Evolutionary conservation across 2,329 filamentous ascomycete species (phyloP).

Genomic region (Anthostomella pinea): DNA sequence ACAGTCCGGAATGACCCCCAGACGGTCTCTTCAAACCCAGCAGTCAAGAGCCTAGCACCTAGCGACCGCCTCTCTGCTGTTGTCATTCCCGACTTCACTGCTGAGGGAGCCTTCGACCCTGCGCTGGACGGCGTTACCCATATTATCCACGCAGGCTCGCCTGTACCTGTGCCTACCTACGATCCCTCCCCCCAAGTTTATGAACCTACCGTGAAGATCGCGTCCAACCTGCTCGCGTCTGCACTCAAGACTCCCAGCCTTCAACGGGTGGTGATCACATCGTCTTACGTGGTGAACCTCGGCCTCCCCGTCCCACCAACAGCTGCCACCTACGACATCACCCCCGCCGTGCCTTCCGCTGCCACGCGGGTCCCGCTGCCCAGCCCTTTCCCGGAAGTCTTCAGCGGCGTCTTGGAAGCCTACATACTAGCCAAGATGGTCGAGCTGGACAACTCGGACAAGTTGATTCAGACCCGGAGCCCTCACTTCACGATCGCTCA

Average conservation of each 20-base stretch:
- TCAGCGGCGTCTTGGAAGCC: conserved; percentile 15
- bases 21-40: conserved; percentile 19
- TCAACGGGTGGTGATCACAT: conserved; percentile 25
- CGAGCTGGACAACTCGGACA: conserved; percentile 21
- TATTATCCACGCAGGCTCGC: conserved; percentile 19
- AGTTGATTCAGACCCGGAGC: conserved; percentile 17
- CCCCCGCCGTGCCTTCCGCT: conserved; percentile 16
- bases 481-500: conserved; percentile 26
- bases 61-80: conserved; percentile 16
- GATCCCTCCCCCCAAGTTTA: conserved; percentile 20
- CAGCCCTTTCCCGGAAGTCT: conserved; percentile 11
- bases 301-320: too few species aligned
- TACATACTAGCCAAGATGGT: conserved; percentile 22
- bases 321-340: conserved; percentile 3
- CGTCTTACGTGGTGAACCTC: conserved; percentile 24
- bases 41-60: conserved; percentile 10
- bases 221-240: conserved; percentile 15
- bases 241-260: conserved; percentile 22
- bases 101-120: conserved; percentile 19
- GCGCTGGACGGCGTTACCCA: conserved; percentile 18
- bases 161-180: conserved; percentile 13
- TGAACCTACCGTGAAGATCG: conserved; percentile 21
- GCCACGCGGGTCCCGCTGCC: conserved; percentile 20
- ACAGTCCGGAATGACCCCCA: conserved; percentile 20
- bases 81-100: conserved; percentile 18